These are phyloP conservation scores for Phoma sp. DNA, from an alignment of 2,329 filamentous ascomycete species.

Conservation along the genomic window DNA sequence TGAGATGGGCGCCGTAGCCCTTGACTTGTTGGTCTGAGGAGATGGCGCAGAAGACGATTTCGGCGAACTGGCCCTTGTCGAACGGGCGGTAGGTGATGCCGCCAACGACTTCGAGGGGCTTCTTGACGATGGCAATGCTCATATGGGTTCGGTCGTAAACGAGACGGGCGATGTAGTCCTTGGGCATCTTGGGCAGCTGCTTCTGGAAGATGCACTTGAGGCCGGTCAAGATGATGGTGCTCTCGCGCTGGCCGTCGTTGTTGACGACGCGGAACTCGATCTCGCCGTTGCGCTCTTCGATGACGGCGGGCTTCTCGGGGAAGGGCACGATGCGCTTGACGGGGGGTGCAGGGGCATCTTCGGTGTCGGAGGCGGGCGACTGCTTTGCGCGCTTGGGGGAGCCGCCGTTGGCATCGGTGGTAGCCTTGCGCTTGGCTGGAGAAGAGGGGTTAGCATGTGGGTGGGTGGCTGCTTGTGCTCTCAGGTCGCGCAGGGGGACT, in stretches of 20 bases:
- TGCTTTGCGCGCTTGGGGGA: constrained; percentile 66
- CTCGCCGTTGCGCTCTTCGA: constrained; percentile 91
- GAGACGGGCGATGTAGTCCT: constrained; percentile 96
- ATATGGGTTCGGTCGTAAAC: constrained; percentile 97
- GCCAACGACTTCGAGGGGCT: constrained; percentile 90
- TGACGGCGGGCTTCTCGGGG: constrained; percentile 90
- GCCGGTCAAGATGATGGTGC: constrained; percentile 91
- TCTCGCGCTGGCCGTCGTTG: constrained; percentile 88
- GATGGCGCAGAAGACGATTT: constrained; percentile 98
- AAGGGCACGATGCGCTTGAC: constrained; percentile 76
- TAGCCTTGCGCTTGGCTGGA: constrained; percentile 74
- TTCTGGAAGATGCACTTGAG: constrained; percentile 99
- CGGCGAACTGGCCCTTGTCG: constrained; percentile 88
- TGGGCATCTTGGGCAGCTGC: constrained; percentile 98
- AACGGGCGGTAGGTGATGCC: constrained; percentile 98
- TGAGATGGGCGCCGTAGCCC: constrained; percentile 95
- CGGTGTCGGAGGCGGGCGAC: constrained; percentile 42
- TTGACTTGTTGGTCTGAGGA: constrained; percentile 98
- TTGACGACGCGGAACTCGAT: constrained; percentile 98
- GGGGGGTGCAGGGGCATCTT: constrained; percentile 48
- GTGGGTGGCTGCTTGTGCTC: not conserved
- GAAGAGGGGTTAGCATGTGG: constrained; percentile 24
- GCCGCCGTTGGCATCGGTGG: constrained; percentile 68
- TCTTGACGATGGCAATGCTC: constrained; percentile 97
- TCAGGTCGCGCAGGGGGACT: constrained; percentile 17